Percentiles rank a stretch among this genome's conserved stretches.
These are phyloP conservation scores for Ballota nigra DNA, from an alignment of 257 asterid genomes.

Conservation along the genomic window DNA sequence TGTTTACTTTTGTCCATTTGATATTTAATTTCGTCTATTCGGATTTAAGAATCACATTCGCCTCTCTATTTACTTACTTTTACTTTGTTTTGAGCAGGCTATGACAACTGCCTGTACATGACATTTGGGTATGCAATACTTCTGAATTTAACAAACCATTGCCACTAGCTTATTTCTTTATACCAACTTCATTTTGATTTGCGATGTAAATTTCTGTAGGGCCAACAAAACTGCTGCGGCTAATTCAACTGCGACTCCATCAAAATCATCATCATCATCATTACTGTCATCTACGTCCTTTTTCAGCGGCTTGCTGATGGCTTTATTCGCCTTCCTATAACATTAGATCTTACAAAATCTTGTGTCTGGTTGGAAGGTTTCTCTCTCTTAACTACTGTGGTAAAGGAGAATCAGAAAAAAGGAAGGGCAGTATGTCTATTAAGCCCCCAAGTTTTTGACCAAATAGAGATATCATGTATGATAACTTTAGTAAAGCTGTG, in stretches of 20 bases:
- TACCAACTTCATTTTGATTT: constrained; percentile 7
- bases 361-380: background rate
- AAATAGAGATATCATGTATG: constrained; percentile 11
- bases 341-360: background rate
- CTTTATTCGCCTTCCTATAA: constrained; percentile 38
- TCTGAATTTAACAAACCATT: background rate
- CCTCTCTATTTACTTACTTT: background rate
- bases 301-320: constrained; percentile 38
- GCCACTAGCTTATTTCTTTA: background rate
- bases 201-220: constrained; percentile 36
- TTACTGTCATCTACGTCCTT: constrained; percentile 8
- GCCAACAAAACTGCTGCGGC: constrained; percentile 49
- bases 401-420: background rate
- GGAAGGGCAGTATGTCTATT: background rate
- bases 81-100: constrained; percentile 52
- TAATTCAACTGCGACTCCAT: constrained; percentile 40
- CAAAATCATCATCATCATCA: constrained; percentile 51
- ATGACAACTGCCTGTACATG: constrained; percentile 74
- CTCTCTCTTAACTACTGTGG: background rate
- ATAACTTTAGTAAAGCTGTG: constrained; percentile 14
- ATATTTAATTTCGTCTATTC: background rate
- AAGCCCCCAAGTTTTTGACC: constrained; percentile 15
- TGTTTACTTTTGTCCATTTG: background rate
- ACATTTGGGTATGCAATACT: constrained; percentile 54
- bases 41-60: background rate